A percentile compares a stretch with the other conserved stretches of the same genome.
Evolutionary conservation across 2,329 filamentous ascomycete species (phyloP).

Genomic region (Aspergillus luchuensis): DNA sequence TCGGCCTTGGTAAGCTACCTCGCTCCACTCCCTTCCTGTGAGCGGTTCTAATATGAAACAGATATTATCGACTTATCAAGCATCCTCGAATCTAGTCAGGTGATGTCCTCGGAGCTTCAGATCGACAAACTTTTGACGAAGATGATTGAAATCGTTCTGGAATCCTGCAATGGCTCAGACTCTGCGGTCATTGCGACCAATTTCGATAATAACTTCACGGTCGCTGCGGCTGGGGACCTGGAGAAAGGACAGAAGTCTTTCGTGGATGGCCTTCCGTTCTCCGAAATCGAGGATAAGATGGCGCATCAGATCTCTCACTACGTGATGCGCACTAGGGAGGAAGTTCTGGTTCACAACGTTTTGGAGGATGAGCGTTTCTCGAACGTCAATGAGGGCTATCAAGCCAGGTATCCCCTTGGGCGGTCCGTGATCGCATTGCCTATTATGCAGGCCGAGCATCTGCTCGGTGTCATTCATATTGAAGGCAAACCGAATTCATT

Average conservation of each 20-base stretch:
- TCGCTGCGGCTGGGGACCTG: slow-evolving; percentile 62
- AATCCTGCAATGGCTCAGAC: slow-evolving; percentile 63
- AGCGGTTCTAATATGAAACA: slow-evolving; percentile 45
- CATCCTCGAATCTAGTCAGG: slow-evolving; percentile 65
- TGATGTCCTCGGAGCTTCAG: slow-evolving; percentile 66
- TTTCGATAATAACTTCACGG: slow-evolving; percentile 60
- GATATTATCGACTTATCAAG: slow-evolving; percentile 67
- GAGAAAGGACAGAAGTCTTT: slow-evolving; percentile 58
- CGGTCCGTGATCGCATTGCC: slow-evolving; percentile 64
- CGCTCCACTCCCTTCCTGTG: not conserved
- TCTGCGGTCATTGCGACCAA: slow-evolving; percentile 63
- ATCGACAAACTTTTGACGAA: slow-evolving; percentile 64
- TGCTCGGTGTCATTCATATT: slow-evolving; percentile 64
- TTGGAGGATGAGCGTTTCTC: slow-evolving; percentile 67
- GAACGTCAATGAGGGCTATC: slow-evolving; percentile 60
- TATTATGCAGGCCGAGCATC: slow-evolving; percentile 60
- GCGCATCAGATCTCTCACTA: slow-evolving; percentile 65
- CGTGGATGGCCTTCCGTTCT: slow-evolving; percentile 57
- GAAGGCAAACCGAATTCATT: slow-evolving; percentile 66
- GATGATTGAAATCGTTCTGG: slow-evolving; percentile 66
- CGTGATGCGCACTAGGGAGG: slow-evolving; percentile 63
- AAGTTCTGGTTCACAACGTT: slow-evolving; percentile 65
- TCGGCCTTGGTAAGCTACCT: slow-evolving; percentile 38
- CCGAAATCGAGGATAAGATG: slow-evolving; percentile 60
- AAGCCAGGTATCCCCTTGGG: slow-evolving; percentile 57